Percentiles rank a stretch among this genome's conserved stretches.
Conservation (phyloP, 2,329 filamentous ascomycete species). For the Ramichloridium luteum region DNA sequence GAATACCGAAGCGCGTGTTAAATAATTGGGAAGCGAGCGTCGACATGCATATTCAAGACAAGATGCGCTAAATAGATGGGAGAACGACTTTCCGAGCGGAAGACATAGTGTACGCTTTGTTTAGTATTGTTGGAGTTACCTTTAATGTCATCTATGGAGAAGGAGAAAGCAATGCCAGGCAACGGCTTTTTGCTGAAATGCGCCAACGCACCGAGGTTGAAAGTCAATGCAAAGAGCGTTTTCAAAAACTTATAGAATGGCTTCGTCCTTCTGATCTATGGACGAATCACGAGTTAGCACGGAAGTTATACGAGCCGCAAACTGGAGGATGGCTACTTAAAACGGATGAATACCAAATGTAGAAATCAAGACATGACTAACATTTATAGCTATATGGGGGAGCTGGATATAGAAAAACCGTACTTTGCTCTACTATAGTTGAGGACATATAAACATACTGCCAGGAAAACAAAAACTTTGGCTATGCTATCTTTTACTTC, state of each 20-base stretch:
- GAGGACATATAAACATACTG: conserved; percentile 8
- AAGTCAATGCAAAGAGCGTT: conserved; percentile 7
- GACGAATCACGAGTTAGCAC: conserved; percentile 10
- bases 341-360: conserved; percentile 9
- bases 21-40: conserved; percentile 5
- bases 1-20: conserved; percentile 7
- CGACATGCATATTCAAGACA: conserved; percentile 3
- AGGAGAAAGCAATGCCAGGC: background rate
- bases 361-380: conserved; percentile 8
- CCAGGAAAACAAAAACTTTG: conserved; percentile 1
- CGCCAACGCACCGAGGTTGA: conserved; percentile 3
- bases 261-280: conserved; percentile 14
- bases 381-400: conserved; percentile 14
- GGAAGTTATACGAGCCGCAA: conserved; percentile 4
- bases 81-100: conserved; percentile 7
- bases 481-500: conserved; percentile 12
- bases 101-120: conserved; percentile 11
- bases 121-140: conserved; percentile 7
- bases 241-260: conserved; percentile 10
- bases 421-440: conserved; percentile 14
- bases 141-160: conserved; percentile 2
- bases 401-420: conserved; percentile 16
- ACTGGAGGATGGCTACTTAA: conserved; percentile 12
- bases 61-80: conserved; percentile 10
- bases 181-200: conserved; percentile 3